Conservation (phyloP, 2,329 filamentous ascomycete genomes). For the Cercospora sojina region DNA sequence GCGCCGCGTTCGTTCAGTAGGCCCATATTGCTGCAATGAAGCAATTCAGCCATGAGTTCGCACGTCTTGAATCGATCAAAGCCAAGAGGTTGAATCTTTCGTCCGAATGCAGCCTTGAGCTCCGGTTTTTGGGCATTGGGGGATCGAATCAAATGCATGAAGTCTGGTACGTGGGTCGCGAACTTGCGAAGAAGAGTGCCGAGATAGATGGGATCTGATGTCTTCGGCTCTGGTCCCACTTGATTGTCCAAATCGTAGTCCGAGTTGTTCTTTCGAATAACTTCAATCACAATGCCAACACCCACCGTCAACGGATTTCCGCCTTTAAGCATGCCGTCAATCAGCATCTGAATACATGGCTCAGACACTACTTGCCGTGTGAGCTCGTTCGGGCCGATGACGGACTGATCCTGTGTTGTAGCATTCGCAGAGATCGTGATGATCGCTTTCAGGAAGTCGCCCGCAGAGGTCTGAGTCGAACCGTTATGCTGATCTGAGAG, state of each 20-base stretch:
- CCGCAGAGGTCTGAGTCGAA: slow-evolving; percentile 91
- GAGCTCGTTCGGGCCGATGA: slow-evolving; percentile 94
- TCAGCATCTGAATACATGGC: slow-evolving; percentile 77
- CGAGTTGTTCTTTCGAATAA: slow-evolving; percentile 98
- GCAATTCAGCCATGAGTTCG: slow-evolving; percentile 93
- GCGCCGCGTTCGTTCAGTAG: slow-evolving; percentile 88
- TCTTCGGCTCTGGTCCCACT: slow-evolving; percentile 72
- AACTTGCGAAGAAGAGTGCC: slow-evolving; percentile 87
- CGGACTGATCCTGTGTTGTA: slow-evolving; percentile 97
- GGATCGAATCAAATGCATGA: slow-evolving; percentile 86
- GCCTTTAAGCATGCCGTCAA: slow-evolving; percentile 85
- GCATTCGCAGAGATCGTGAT: slow-evolving; percentile 99
- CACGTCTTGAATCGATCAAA: slow-evolving; percentile 99
- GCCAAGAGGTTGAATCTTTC: slow-evolving; percentile 86
- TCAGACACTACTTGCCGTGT: slow-evolving; percentile 92
- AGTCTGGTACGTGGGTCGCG: slow-evolving; percentile 85
- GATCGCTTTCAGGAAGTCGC: slow-evolving; percentile 97
- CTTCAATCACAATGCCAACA: slow-evolving; percentile 95
- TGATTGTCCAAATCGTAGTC: slow-evolving; percentile 95
- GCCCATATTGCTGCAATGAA: slow-evolving; percentile 99
- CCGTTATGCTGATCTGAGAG: slow-evolving; percentile 80
- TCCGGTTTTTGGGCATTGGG: slow-evolving; percentile 70
- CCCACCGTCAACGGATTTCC: slow-evolving; percentile 94
- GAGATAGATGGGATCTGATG: slow-evolving; percentile 94
- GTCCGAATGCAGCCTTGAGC: slow-evolving; percentile 83